Percentiles rank a stretch among this genome's conserved stretches.
Evolutionary conservation across 257 asterid species (phyloP).

Genomic region (Solanum appendiculatum): DNA sequence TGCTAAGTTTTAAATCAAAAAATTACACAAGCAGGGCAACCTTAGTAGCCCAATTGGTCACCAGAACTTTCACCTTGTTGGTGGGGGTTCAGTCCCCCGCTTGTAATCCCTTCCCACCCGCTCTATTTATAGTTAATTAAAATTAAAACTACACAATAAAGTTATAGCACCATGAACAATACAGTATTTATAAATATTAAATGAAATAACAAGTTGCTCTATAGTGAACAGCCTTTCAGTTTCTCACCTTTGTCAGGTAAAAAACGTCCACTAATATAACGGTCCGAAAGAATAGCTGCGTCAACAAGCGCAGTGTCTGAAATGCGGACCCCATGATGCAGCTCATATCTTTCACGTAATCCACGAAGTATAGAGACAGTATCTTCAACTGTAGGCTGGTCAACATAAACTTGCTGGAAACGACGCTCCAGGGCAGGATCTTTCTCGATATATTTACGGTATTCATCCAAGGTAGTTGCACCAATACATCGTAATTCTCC

Average conservation of each 20-base stretch:
- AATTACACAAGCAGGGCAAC: neutral
- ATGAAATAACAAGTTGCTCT: neutral
- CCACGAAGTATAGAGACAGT: constrained; percentile 93
- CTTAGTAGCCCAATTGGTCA: neutral
- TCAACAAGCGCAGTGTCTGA: constrained; percentile 90
- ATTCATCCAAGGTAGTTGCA: constrained; percentile 92
- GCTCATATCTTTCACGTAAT: constrained; percentile 86
- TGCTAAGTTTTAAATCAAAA: neutral
- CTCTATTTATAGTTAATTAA: neutral
- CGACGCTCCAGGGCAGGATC: constrained; percentile 93
- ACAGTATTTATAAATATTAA: neutral
- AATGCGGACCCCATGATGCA: constrained; percentile 94
- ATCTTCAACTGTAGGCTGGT: constrained; percentile 87
- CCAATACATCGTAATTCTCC: constrained; percentile 97
- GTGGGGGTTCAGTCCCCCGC: neutral
- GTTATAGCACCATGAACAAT: neutral
- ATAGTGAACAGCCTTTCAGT: neutral
- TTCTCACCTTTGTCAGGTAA: constrained; percentile 86
- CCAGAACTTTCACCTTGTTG: neutral
- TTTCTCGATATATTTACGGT: constrained; percentile 84
- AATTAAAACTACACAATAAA: neutral
- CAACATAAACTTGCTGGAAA: constrained; percentile 95
- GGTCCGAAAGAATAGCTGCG: constrained; percentile 88
- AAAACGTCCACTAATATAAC: constrained; percentile 85
- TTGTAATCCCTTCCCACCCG: neutral